Evolutionary conservation across 1,139 yeast species (phyloP).

Genomic region (Blastobotrys proliferans): DNA sequence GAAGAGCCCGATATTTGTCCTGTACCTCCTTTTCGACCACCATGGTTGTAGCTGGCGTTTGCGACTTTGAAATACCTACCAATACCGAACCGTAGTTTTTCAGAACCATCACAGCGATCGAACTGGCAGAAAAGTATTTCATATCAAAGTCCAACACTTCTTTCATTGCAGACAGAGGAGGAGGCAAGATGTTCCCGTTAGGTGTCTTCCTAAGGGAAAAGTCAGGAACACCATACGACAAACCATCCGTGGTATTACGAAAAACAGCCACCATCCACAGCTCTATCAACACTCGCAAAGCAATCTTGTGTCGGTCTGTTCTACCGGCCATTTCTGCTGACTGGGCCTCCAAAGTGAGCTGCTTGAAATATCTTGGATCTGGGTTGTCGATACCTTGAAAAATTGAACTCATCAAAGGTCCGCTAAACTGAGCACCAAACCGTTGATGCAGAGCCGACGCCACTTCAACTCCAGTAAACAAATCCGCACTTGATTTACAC

Average conservation of each 20-base stretch:
- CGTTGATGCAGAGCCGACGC: constrained; percentile 76
- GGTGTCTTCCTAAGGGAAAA: constrained; percentile 35
- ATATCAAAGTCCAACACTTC: constrained; percentile 51
- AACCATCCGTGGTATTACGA: constrained; percentile 21
- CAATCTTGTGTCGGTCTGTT: constrained; percentile 44
- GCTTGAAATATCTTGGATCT: constrained; percentile 28
- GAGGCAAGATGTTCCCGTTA: constrained; percentile 34
- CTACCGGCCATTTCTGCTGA: constrained; percentile 47
- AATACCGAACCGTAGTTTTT: constrained; percentile 43
- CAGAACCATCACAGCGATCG: constrained; percentile 47
- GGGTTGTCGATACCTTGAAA: constrained; percentile 46
- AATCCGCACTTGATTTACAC: constrained; percentile 55
- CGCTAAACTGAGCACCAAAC: constrained; percentile 53
- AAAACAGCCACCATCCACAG: constrained; percentile 53
- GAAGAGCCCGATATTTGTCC: constrained; percentile 35
- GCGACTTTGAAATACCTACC: constrained; percentile 14
- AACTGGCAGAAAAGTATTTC: constrained; percentile 39
- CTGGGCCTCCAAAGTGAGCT: constrained; percentile 31
- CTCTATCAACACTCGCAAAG: constrained; percentile 58
- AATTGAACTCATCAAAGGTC: constrained; percentile 47
- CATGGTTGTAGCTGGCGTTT: background rate
- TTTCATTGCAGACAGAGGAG: constrained; percentile 49
- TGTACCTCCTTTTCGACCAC: constrained; percentile 25
- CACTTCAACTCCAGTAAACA: constrained; percentile 61
- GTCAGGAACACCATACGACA: constrained; percentile 38